Evolutionary conservation across 2,329 filamentous ascomycete genomes (phyloP), one percentile per base, ranked within the genome.

Genomic region (Stagonosporopsis tanaceti): DNA sequence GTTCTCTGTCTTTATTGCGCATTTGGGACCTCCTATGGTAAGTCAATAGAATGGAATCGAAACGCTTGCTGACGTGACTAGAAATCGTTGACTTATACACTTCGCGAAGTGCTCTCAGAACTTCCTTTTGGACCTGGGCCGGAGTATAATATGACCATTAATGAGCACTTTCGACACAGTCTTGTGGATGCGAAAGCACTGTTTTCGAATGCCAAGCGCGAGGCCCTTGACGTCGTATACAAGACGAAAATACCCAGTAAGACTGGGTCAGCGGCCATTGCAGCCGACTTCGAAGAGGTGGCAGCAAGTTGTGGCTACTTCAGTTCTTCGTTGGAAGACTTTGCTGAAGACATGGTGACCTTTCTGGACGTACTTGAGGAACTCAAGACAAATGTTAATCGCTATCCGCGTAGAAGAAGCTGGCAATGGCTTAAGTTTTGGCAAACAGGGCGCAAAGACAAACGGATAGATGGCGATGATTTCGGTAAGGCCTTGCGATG

Each of bases 251-350:
- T 93, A 66, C 82, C 93, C 37, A 86, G 86, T 11, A 86, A 86
- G 56, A 81, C 87, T 3, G 84, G 87, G 39, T 88, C 89, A 0
- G 84, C 92, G 50, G 89, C 90, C 60, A 84, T 94, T 8, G 89
- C 96, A 71, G 95, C 94, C 2, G 95, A 98, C 74, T 93, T 97
- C 55, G 95, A 99, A 74, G 95, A 99, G 76, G 93, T 98, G 11
- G 93, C 94, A 38, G 94, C 95, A n/a, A 96, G 93, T 54, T 99
- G 95, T 70, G 94, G 95, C 0, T 93, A 98, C 76, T 99, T 98
- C 72, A 94, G 91, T 71, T 97, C 95, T 73, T 96, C 91, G 40
- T 81, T 99, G 25, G 86, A 95, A 61, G 91, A 95, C 65, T 94
- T 98, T 70, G 93, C 92, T 0, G 91, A 96, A 71, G 93, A 97